Evolutionary conservation across 768 basidiomycete genomes (phyloP), one percentile per base, ranked within the genome.

Genomic region (Cystofilobasidium capitatum): DNA sequence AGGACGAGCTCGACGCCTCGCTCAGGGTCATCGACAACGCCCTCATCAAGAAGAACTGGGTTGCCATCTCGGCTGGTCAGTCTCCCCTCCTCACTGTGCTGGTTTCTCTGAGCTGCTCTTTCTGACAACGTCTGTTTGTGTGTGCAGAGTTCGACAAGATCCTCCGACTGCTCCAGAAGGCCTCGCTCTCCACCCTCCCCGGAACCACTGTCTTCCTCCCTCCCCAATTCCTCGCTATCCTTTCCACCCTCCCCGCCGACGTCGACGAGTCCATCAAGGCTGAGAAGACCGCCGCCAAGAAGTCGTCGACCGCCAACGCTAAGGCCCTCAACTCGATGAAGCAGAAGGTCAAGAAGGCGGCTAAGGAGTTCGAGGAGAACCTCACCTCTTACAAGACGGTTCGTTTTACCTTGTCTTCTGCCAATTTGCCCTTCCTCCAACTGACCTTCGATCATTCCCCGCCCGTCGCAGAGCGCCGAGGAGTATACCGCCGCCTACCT

Each of bases 251-350:
- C 24, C 62, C 89, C 57, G 77, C 80, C 65, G 84, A 81, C 71
- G 84, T 98, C 42, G 96, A 98, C 71, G 77, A 81, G 29, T 85
- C 89, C 13, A 79, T 96, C 72, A 87, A 84, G 49, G 80, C 86
- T 13, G 89, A 89, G 76, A 92, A 96, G 78, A 94, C 93, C 77
- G 86, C 88, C 69, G 86, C 90, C 13, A 88, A 89, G 79, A 96
- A 97, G 79, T 97, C 96, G 80, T 90, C 93, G 87, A 94, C 92
- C 71, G 88, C 83, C 70, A 93, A 93, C 73, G 89, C 91, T 45
- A 92, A 89, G 74, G 91, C 92, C 2, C 82, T 98, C 71, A 97
- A 91, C 62, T 88, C 88, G n/a, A 88, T 97, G 86, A 97, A 93
- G 79, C 94, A 98, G 79, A 96, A 93, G 77, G 82, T 97, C 64